Base-by-base conservation (phyloP, 2,329 filamentous ascomycete genomes). In the Fusarium acutatum region DNA sequence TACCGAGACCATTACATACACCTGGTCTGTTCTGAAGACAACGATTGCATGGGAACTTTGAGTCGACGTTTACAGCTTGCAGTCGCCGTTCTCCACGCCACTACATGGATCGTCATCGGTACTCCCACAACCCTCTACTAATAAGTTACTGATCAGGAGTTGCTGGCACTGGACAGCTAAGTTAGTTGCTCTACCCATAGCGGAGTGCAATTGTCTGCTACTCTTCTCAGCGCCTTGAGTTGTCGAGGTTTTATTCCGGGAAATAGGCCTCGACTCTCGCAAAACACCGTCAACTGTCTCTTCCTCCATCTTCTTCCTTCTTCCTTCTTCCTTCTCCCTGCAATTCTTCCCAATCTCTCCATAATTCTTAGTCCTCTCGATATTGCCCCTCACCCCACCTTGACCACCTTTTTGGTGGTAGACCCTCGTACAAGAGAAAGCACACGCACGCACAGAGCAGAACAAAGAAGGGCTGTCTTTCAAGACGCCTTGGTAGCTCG, bases 31-130 rank as follows among this genome's bases (percentile, higher is more conserved):
- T 67, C 50, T 60, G 46, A 76, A 40, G 35, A 71, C 35, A 75
- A 75, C 50, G 15, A 64, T 63, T 68, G 68, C 49, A 71, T 52
- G 47, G 66, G 67, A 32, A 71, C 52, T 59, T 67, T 54, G 49
- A 66, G 61, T 18, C 28, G 30, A 40, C n/a, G 37, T 34, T 50
- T 63, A 30, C 40, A 69, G 41, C 54, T 26, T 47, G 50, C 46
- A 43, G 52, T 44, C 46, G 44, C 52, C 20, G 14, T 56, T 70
- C 73, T 67, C 75, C 75, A 77, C 75, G 67, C 73, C 72, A 75
- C 74, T 66, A 63, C 72, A 77, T 74, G 66, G 72, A 77, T 77
- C 75, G 71, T 78, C 74, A 73, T 77, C 74, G 61, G 72, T 68
- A 77, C 57, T 77, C 74, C 73, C 66, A 71, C 60, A 60, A 18